phyloP scores from a whole-genome alignment of 2,329 filamentous ascomycete genomes.

The Aureobasidium sp. region DNA sequence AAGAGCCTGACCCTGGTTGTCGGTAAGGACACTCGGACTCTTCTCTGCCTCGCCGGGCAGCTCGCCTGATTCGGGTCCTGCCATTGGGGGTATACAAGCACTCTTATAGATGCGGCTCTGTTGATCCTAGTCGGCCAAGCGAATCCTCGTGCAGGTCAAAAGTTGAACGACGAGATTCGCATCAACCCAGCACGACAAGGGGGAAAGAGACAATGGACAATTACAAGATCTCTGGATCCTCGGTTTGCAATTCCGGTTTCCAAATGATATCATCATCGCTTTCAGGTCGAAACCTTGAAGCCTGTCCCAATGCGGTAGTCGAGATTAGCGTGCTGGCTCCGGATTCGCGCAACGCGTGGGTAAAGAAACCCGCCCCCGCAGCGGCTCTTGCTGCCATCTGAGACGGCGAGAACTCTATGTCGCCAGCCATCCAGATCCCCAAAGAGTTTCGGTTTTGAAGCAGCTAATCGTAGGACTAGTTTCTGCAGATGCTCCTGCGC shows the following conservation, averaged over 20 bases:
- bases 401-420: neutral
- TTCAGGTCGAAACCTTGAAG: neutral
- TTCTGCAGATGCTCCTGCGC: neutral
- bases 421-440: neutral
- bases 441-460: neutral
- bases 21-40: conserved; percentile 7
- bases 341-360: neutral
- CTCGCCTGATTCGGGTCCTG: neutral
- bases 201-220: neutral
- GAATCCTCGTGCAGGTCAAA: neutral
- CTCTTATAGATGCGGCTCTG: neutral
- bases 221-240: neutral
- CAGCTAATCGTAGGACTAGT: neutral
- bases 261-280: no score
- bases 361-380: neutral
- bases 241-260: conserved; percentile 2
- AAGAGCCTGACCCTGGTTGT: neutral
- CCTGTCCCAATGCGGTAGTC: neutral
- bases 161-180: neutral
- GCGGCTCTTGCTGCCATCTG: neutral
- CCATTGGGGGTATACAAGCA: neutral
- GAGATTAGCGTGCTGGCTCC: neutral
- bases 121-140: neutral
- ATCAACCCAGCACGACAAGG: neutral
- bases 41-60: neutral